phyloP scores from a whole-genome alignment of 331 rosid species.

The Quercus tomentella region DNA sequence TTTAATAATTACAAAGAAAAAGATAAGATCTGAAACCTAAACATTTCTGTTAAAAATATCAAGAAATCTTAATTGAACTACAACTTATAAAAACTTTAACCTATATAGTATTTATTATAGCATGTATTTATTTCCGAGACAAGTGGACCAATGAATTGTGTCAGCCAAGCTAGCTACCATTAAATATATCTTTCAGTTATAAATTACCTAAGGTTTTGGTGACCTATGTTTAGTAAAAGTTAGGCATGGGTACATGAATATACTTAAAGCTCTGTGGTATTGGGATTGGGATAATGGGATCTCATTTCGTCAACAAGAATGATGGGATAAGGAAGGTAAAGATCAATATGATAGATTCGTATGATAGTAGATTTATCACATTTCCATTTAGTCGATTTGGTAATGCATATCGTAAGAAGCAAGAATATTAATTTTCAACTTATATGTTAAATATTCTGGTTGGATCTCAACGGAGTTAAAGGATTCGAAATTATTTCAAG shows the following conservation, averaged over 20 bases:
- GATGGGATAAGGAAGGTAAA: neutral
- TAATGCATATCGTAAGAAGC: neutral
- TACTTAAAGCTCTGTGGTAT: neutral
- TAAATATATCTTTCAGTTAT: neutral
- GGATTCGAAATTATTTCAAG: neutral
- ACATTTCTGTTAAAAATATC: too few relatives aligned
- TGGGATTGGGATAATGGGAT: neutral
- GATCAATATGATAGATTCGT: neutral
- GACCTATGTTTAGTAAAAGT: neutral
- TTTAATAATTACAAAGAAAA: too few relatives aligned
- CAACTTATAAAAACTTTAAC: fast-evolving
- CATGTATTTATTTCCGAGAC: too few relatives aligned
- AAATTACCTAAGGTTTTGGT: neutral
- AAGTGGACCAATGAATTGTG: too few relatives aligned
- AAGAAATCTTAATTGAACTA: too few relatives aligned
- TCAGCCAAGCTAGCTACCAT: too few relatives aligned
- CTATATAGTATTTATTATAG: too few relatives aligned
- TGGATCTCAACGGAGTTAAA: neutral
- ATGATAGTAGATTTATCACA: neutral
- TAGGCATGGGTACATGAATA: neutral
- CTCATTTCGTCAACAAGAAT: neutral
- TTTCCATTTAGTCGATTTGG: neutral
- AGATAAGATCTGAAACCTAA: too few relatives aligned
- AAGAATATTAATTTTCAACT: too few relatives aligned
- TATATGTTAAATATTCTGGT: neutral